phyloP scores from a whole-genome alignment of 2,329 filamentous ascomycete genomes.

The Aspergillus flavus region DNA sequence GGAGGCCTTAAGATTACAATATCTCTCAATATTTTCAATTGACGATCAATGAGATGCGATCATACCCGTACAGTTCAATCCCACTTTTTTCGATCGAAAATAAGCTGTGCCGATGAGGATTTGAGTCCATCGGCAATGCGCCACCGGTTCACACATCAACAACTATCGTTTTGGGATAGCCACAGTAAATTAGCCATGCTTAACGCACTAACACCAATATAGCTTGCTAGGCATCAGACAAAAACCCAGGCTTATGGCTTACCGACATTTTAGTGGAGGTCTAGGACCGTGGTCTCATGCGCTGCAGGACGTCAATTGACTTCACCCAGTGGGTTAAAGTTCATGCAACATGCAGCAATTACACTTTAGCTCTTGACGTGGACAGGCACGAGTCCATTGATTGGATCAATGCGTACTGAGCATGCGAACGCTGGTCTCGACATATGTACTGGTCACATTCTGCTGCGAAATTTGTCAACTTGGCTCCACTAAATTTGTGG shows the following conservation, averaged over 20 bases:
- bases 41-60: not conserved
- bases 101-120: not conserved
- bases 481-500: no score
- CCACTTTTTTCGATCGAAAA: not conserved
- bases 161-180: not conserved
- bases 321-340: not conserved
- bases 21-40: not conserved
- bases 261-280: not conserved
- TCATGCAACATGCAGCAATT: not conserved
- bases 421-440: not conserved
- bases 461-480: not conserved
- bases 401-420: not conserved
- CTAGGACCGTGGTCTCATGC: fast-evolving
- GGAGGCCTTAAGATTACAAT: not conserved
- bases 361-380: not conserved
- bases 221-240: not conserved
- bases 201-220: no score
- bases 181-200: no score
- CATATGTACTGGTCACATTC: not conserved
- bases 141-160: not conserved
- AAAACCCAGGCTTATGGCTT: not conserved
- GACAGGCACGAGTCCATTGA: not conserved
- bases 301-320: not conserved
- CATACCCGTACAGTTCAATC: not conserved
- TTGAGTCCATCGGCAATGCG: not conserved